Percentiles rank a stretch among this genome's conserved stretches.
These are phyloP conservation scores for Persicaria maculosa DNA, from an alignment of 148 eudicot species.

Conservation along the genomic window DNA sequence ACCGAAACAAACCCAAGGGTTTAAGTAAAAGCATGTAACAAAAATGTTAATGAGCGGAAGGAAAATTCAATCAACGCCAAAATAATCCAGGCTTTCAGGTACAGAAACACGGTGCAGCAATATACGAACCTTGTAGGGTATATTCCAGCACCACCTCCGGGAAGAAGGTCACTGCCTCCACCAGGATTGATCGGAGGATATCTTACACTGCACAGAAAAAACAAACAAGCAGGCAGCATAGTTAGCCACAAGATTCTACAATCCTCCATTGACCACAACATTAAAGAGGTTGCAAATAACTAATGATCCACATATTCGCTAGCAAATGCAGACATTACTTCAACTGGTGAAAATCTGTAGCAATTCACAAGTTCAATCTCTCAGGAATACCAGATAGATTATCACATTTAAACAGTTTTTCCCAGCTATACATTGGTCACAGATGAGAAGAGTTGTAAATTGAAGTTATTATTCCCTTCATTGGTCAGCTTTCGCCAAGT, in stretches of 20 bases:
- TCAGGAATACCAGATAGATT: background rate
- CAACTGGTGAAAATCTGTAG: background rate
- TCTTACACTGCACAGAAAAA: slow-evolving; percentile 26
- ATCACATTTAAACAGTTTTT: background rate
- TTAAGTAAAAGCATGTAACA: slow-evolving; percentile 1
- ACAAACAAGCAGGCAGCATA: background rate
- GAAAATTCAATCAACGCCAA: background rate
- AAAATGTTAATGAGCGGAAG: background rate
- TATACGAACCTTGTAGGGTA: slow-evolving; percentile 60
- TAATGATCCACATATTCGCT: background rate
- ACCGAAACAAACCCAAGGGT: background rate
- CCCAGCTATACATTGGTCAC: background rate
- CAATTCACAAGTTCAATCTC: background rate
- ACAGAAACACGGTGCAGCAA: background rate
- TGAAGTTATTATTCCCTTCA: slow-evolving; percentile 1
- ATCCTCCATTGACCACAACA: background rate
- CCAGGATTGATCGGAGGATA: slow-evolving; percentile 59
- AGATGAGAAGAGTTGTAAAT: background rate
- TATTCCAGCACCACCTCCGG: slow-evolving; percentile 79
- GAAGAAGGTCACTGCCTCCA: slow-evolving; percentile 69
- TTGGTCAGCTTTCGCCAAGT: background rate
- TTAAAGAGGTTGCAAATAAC: background rate
- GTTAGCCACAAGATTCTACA: background rate
- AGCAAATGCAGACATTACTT: background rate
- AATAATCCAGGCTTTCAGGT: background rate